phyloP scores from a whole-genome alignment of 2,329 filamentous ascomycete species.

The Fusarium hostae region DNA sequence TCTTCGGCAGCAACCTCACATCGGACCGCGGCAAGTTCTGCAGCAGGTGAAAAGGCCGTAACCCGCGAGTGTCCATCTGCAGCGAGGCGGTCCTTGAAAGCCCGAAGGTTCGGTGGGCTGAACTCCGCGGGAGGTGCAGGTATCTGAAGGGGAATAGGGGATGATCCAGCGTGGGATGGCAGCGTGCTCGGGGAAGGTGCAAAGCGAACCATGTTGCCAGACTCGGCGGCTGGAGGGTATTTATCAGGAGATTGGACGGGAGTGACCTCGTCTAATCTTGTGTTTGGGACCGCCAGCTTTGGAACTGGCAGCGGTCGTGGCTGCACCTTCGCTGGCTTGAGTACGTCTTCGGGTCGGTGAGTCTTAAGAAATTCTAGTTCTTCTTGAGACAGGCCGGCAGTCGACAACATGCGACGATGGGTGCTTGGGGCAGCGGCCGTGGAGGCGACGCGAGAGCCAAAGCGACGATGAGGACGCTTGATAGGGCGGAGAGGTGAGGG shows the following conservation, averaged over 20 bases:
- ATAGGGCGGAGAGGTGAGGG: not conserved
- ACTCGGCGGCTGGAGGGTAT: not conserved
- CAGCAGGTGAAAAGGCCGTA: conserved; percentile 10
- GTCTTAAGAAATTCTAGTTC: not conserved
- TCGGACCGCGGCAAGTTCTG: conserved; percentile 14
- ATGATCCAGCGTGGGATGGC: conserved; percentile 8
- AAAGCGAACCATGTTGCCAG: conserved; percentile 5
- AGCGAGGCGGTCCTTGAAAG: conserved; percentile 22
- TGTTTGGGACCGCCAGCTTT: not conserved
- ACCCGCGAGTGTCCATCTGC: not conserved
- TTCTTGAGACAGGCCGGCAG: not conserved
- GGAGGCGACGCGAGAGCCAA: conserved; percentile 5
- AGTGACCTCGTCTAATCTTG: conserved; percentile 2
- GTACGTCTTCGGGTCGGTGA: not conserved
- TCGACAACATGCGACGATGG: not conserved
- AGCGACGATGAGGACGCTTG: conserved; percentile 12
- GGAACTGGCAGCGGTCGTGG: not conserved
- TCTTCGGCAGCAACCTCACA: conserved; percentile 13
- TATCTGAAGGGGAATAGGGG: conserved; percentile 4
- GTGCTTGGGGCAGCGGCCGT: not conserved
- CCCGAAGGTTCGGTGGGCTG: not conserved
- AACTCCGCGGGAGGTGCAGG: conserved; percentile 1
- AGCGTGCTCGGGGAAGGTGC: not conserved
- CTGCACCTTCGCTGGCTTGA: not conserved
- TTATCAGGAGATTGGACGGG: conserved; percentile 16